These are phyloP conservation scores for Trametes elegans DNA, from an alignment of 768 basidiomycete genomes.

Conservation along the genomic window DNA sequence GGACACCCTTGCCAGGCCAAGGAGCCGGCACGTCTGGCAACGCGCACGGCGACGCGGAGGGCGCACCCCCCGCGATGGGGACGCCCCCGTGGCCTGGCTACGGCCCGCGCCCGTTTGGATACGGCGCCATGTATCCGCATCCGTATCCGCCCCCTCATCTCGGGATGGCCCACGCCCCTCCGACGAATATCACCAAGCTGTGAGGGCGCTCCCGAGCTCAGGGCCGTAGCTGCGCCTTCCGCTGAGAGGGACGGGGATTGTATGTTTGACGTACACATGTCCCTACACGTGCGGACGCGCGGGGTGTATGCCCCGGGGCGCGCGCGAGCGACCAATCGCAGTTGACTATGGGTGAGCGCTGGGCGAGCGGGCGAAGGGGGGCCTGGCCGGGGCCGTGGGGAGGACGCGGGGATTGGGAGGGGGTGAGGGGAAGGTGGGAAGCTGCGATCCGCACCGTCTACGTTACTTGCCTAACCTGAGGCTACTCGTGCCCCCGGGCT, in stretches of 20 bases:
- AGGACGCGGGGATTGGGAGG: neutral
- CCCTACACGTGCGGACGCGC: too few relatives aligned
- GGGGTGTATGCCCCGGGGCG: too few relatives aligned
- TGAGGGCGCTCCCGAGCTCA: constrained; percentile 10
- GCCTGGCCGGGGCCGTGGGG: too few relatives aligned
- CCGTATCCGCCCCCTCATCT: constrained; percentile 2
- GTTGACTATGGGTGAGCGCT: too few relatives aligned
- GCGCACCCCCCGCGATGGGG: neutral
- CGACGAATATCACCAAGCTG: constrained; percentile 18
- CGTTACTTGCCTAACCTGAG: too few relatives aligned
- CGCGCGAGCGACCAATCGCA: too few relatives aligned
- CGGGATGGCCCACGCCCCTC: constrained; percentile 7
- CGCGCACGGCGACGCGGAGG: neutral
- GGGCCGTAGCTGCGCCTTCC: too few relatives aligned
- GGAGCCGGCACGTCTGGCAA: neutral
- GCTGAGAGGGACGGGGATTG: too few relatives aligned
- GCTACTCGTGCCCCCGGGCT: too few relatives aligned
- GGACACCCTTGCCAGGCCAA: constrained; percentile 1
- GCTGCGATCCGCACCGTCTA: too few relatives aligned
- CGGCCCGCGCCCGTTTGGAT: constrained; percentile 13
- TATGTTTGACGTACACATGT: too few relatives aligned
- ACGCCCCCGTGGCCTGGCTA: constrained; percentile 15
- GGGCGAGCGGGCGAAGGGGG: too few relatives aligned
- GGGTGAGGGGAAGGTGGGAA: neutral
- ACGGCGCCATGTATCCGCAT: neutral